These are phyloP conservation scores for Colletotrichum eleusines DNA, from an alignment of 2,329 filamentous ascomycete genomes.

Conservation along the genomic window DNA sequence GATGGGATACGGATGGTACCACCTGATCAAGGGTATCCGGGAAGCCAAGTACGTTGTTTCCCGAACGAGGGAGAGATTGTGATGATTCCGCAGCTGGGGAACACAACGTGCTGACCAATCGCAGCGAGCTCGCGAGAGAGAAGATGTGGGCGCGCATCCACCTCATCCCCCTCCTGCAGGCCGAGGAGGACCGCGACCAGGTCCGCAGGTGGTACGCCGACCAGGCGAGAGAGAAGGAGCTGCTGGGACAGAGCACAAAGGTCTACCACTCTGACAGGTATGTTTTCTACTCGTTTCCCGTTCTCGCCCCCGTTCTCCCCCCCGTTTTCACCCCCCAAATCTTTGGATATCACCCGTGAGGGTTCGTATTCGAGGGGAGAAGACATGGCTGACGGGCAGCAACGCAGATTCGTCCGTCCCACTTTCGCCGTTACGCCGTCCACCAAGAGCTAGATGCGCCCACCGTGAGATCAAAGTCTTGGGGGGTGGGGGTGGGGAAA, in stretches of 20 bases:
- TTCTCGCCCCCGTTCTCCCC: background rate
- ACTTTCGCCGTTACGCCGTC: slow-evolving; percentile 81
- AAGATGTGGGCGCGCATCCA: slow-evolving; percentile 99
- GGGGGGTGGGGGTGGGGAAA: too few relatives aligned
- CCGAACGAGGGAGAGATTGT: background rate
- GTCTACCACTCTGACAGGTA: slow-evolving; percentile 92
- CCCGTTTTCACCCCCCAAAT: rapidly evolving
- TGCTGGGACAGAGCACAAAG: slow-evolving; percentile 85
- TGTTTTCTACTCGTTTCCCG: slow-evolving; percentile 50
- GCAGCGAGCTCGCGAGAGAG: slow-evolving; percentile 91
- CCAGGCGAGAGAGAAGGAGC: slow-evolving; percentile 88
- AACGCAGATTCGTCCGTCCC: slow-evolving; percentile 79
- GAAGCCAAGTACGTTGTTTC: slow-evolving; percentile 83
- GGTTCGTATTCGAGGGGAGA: background rate
- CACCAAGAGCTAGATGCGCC: slow-evolving; percentile 62
- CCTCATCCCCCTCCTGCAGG: slow-evolving; percentile 92
- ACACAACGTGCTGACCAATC: background rate
- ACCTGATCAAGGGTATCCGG: slow-evolving; percentile 82
- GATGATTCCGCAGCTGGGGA: too few relatives aligned
- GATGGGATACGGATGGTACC: slow-evolving; percentile 93
- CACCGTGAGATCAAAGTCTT: too few relatives aligned
- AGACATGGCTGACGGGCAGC: background rate
- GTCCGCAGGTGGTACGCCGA: slow-evolving; percentile 89
- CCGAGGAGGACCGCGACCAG: slow-evolving; percentile 96
- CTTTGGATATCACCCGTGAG: background rate